A percentile compares a stretch with the other conserved stretches of the same genome.
phyloP scores from a whole-genome alignment of 1,284 basidiomycete genomes.

The Anthracocystis panici-leucophaei region DNA sequence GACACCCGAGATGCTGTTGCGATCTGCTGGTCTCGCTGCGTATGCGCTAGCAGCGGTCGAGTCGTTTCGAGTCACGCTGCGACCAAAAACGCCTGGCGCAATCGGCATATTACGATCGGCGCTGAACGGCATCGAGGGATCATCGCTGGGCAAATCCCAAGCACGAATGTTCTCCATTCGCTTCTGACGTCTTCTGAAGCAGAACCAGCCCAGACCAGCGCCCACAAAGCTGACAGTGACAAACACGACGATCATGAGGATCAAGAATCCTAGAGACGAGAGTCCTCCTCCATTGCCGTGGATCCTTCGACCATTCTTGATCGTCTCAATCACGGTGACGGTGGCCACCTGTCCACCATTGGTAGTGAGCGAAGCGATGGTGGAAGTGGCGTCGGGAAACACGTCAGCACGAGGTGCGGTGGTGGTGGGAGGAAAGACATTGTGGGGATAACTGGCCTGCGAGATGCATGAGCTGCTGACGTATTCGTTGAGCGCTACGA shows the following conservation, averaged over 20 bases:
- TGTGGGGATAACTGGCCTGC: conserved; percentile 12
- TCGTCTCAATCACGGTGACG: conserved; percentile 47
- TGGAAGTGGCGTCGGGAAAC: conserved; percentile 49
- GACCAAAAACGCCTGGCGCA: conserved; percentile 42
- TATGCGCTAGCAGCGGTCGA: conserved; percentile 14
- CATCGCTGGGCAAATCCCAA: conserved; percentile 45
- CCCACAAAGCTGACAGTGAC: conserved; percentile 30
- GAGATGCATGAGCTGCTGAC: conserved; percentile 31
- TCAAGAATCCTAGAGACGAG: conserved; percentile 20
- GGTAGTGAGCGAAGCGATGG: conserved; percentile 48
- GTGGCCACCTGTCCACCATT: conserved; percentile 39
- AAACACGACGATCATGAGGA: conserved; percentile 38
- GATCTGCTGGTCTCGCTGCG: conserved; percentile 9
- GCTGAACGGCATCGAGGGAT: conserved; percentile 42
- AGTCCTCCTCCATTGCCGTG: conserved; percentile 15
- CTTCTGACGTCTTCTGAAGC: conserved; percentile 43
- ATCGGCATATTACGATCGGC: conserved; percentile 46
- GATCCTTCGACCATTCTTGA: conserved; percentile 35
- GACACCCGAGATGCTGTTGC: conserved; percentile 28
- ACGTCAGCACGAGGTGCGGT: conserved; percentile 32
- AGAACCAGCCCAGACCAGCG: conserved; percentile 42
- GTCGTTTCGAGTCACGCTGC: conserved; percentile 18
- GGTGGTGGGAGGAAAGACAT: conserved; percentile 33
- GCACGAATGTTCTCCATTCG: conserved; percentile 37
- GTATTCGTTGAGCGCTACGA: conserved; percentile 48